A percentile compares a stretch with the other conserved stretches of the same genome.
Conservation (phyloP, 371 early-diverging fungal species). For the Dipsacomyces acuminosporus region DNA sequence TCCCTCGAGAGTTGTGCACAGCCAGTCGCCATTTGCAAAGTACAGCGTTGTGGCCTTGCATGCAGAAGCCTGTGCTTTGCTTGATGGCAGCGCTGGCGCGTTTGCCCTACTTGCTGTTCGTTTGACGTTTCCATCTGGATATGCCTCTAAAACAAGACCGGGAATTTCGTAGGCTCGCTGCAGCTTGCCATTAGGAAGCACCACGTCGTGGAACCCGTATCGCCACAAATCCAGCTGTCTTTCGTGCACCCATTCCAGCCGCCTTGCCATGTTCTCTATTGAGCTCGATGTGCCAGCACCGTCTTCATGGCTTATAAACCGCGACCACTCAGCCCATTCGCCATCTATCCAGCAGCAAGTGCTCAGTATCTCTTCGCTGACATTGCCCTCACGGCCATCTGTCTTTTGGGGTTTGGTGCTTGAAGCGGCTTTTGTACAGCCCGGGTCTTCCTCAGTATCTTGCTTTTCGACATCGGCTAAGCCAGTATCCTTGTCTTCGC, state of each 20-base stretch:
- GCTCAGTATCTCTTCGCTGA: not conserved
- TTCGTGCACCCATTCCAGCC: slow-evolving; percentile 33
- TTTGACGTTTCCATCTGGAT: slow-evolving; percentile 38
- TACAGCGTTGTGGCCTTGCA: slow-evolving; percentile 21
- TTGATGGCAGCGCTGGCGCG: no score
- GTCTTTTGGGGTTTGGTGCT: no score
- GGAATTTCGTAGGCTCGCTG: slow-evolving; percentile 17
- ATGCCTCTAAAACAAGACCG: slow-evolving; percentile 21
- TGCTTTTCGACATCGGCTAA: no score
- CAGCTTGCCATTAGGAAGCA: slow-evolving; percentile 21
- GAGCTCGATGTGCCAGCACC: no score
- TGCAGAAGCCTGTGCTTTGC: no score
- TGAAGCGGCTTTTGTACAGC: no score
- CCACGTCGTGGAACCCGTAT: slow-evolving; percentile 26
- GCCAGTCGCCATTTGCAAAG: slow-evolving; percentile 41
- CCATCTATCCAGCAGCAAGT: slow-evolving; percentile 11
- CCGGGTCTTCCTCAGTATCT: no score
- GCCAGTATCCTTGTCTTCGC: no score
- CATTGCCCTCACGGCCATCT: no score
- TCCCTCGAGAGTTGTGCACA: slow-evolving; percentile 9
- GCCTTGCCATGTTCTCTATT: slow-evolving; percentile 3
- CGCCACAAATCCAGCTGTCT: slow-evolving; percentile 20
- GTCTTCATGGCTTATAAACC: not conserved
- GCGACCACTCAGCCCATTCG: slow-evolving; percentile 37
- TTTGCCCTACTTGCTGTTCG: slow-evolving; percentile 10